Base-by-base conservation (phyloP, 768 basidiomycete species). In the Kwoniella dendrophila region DNA sequence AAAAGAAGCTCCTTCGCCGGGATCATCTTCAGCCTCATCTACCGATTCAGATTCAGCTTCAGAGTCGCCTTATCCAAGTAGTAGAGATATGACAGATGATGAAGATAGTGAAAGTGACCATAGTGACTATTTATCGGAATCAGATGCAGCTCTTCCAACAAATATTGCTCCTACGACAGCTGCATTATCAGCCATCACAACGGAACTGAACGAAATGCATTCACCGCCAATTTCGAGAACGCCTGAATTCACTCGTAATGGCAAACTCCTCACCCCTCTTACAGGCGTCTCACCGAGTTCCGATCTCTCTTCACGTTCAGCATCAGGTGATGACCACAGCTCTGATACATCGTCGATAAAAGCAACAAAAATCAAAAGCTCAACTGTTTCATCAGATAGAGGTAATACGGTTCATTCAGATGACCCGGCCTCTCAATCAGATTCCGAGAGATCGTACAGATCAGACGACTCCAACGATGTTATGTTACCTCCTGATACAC, bases 401-500 rank as follows among this genome's bases (percentile, higher is more conserved):
- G 34, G 16, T 36, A n/a, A n/a, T n/a, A n/a, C n/a, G n/a, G n/a
- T n/a, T n/a, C n/a, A n/a, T 18, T 34, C 44, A 14, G 26, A 32
- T 20, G 44, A 18, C 27, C n/a, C n/a, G n/a, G 43, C 34, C 2
- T 54, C 41, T 30, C 32, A 43, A 16, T 18, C 47, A n/a, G 41
- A 38, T 49, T 40, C 36, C 18, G n/a, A 52, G 24, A 45, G 1
- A 24, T 45, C 43, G 11, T 16, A 12, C 33, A 33, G 16, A 3
- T 48, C 56, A 27, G 56, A 57, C 29, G 57, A 50, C 24, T 47
- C 56, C 10, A 33, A 47, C 26, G 49, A 48, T 7, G 36, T 59
- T 22, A 44, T 45, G 0, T 26, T 61, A 8, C 59, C 59, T 27
- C 51, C 59, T n/a, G 59, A 50, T 48, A 61, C 59, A n/a, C 59